phyloP scores from a whole-genome alignment of 2,329 filamentous ascomycete species.

The Diaporthe aspalathi region DNA sequence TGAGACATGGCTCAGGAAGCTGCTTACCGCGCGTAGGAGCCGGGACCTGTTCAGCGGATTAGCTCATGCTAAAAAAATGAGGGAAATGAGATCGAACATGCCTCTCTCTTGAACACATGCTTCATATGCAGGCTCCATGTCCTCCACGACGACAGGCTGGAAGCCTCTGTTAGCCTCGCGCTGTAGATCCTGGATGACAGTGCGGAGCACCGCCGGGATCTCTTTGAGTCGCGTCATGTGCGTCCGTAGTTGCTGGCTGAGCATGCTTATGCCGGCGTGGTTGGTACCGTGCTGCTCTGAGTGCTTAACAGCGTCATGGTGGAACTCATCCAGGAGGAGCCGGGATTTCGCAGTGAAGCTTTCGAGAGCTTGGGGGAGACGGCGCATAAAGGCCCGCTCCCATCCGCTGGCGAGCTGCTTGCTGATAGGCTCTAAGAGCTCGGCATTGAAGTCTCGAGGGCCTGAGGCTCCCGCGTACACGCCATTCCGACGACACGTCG shows the following conservation, averaged over 20 bases:
- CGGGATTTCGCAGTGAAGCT: background rate
- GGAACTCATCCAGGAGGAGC: background rate
- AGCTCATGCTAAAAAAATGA: background rate
- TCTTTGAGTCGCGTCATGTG: background rate
- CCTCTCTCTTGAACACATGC: background rate
- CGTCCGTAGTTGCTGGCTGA: slow-evolving; percentile 6
- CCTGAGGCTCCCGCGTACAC: background rate
- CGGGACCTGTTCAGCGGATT: background rate
- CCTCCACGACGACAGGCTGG: background rate
- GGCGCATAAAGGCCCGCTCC: background rate
- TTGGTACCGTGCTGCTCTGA: background rate
- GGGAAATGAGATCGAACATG: background rate
- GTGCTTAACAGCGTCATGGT: background rate
- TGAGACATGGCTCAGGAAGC: too few species aligned
- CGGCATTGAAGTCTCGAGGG: slow-evolving; percentile 4
- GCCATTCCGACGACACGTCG: background rate
- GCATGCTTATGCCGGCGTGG: slow-evolving; percentile 3
- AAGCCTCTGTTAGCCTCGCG: background rate
- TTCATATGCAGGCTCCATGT: slow-evolving; percentile 1
- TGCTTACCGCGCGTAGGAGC: background rate
- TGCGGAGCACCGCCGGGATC: background rate
- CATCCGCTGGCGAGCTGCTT: background rate
- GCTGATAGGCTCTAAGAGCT: slow-evolving; percentile 3
- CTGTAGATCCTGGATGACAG: background rate
- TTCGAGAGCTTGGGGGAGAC: background rate